Conservation (phyloP, 2,329 filamentous ascomycete species). For the Teratosphaeriaceae sp. region DNA sequence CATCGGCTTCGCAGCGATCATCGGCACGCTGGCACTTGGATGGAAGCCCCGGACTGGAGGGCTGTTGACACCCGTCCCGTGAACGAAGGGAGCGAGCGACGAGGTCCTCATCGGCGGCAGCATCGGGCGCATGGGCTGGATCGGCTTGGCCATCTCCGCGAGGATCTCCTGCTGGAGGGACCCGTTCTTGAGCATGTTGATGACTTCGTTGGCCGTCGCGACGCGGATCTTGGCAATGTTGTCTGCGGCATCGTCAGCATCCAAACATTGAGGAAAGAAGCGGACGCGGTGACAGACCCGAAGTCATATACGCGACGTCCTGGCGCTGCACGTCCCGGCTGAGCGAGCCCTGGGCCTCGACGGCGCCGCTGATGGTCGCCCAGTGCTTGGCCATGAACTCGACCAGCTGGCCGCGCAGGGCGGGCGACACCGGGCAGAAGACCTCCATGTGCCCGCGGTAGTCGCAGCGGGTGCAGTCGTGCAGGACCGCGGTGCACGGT, state of each 20-base stretch:
- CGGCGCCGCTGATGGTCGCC: not conserved
- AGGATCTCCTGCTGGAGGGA: not conserved
- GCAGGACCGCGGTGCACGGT: slow-evolving; percentile 10
- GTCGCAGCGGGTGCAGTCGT: slow-evolving; percentile 14
- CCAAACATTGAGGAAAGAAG: not conserved
- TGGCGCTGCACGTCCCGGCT: not conserved
- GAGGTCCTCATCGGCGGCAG: too few relatives aligned
- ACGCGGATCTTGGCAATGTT: not conserved
- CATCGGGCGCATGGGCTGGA: too few relatives aligned
- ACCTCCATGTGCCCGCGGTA: slow-evolving; percentile 16
- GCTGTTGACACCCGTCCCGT: too few relatives aligned
- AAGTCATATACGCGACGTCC: not conserved
- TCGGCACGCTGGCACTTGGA: too few relatives aligned
- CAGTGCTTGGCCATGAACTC: not conserved
- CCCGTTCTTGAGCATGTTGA: not conserved
- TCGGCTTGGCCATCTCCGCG: not conserved
- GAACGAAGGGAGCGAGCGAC: too few relatives aligned
- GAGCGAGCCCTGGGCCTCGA: not conserved
- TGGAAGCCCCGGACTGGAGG: too few relatives aligned
- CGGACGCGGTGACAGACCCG: not conserved
- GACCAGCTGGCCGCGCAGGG: not conserved
- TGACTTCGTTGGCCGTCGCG: not conserved
- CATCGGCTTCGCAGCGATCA: too few relatives aligned
- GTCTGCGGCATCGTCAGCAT: not conserved
- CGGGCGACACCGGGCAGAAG: slow-evolving; percentile 14